Conservation (phyloP, 2,329 filamentous ascomycete species). For the Alternaria hordeiaustralica region DNA sequence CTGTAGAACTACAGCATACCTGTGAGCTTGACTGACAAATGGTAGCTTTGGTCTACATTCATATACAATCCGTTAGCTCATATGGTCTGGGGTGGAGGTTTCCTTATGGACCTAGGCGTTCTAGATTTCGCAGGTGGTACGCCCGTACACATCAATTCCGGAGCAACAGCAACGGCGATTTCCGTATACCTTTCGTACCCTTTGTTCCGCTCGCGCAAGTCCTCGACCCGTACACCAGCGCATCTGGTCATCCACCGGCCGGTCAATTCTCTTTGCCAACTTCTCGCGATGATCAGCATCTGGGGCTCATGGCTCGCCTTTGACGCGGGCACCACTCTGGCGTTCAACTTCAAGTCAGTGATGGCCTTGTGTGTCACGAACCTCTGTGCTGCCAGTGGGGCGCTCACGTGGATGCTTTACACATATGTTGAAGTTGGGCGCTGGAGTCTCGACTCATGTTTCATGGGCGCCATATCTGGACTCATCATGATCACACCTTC, state of each 20-base stretch:
- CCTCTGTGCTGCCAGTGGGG: constrained; percentile 56
- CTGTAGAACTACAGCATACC: background rate
- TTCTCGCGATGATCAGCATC: constrained; percentile 58
- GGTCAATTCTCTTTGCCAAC: constrained; percentile 57
- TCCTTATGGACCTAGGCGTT: constrained; percentile 53
- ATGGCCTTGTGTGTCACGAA: constrained; percentile 60
- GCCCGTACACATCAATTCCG: constrained; percentile 43
- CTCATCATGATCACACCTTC: constrained; percentile 61
- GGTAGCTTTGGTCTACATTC: constrained; percentile 57
- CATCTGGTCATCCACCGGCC: constrained; percentile 57
- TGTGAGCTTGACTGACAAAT: background rate
- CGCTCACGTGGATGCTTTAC: constrained; percentile 56
- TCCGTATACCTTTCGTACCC: constrained; percentile 60
- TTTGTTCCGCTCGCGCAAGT: constrained; percentile 55
- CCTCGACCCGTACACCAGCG: constrained; percentile 53
- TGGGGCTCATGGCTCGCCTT: constrained; percentile 62
- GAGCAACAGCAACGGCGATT: constrained; percentile 54
- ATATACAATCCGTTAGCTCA: constrained; percentile 57
- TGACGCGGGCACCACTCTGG: constrained; percentile 58
- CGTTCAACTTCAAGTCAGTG: constrained; percentile 58
- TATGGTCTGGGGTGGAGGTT: constrained; percentile 58
- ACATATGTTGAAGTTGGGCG: constrained; percentile 49
- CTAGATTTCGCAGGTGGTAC: constrained; percentile 58
- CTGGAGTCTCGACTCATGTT: constrained; percentile 59
- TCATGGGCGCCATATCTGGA: constrained; percentile 61